A percentile compares a stretch with the other conserved stretches of the same genome.
Conservation (phyloP, 495 filamentous ascomycete genomes). For the Tuber calosporum region DNA sequence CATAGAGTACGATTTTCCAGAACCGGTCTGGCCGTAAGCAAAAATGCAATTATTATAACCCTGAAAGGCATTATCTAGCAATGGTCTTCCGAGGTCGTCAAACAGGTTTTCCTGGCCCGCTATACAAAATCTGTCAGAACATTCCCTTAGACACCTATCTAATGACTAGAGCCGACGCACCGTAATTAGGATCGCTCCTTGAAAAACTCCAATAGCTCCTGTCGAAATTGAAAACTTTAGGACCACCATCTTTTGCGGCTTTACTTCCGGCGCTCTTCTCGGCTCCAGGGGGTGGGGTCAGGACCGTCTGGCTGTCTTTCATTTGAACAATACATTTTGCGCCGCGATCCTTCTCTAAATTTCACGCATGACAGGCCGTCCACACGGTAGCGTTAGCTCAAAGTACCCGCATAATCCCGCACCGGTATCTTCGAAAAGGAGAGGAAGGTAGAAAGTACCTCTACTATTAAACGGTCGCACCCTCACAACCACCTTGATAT, state of each 20-base stretch:
- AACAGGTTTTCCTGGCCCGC: conserved; percentile 83
- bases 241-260: conserved; percentile 60
- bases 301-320: conserved; percentile 82
- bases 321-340: conserved; percentile 99
- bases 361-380: conserved; percentile 13
- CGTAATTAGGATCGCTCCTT: conserved; percentile 69
- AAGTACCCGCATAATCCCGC: conserved; percentile 22
- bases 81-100: conserved; percentile 74
- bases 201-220: conserved; percentile 97
- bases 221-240: conserved; percentile 92
- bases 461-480: conserved; percentile 83
- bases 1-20: conserved; percentile 98
- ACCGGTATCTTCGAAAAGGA: conserved; percentile 17
- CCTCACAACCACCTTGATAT: conserved; percentile 99
- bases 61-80: conserved; percentile 96
- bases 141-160: conserved; percentile 1
- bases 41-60: conserved; percentile 99
- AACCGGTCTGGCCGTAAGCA: conserved; percentile 97
- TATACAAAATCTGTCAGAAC: conserved; percentile 21
- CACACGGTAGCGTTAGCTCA: conserved; percentile 9
- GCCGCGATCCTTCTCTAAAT: conserved; percentile 67
- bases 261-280: conserved; percentile 51
- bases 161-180: conserved; percentile 23
- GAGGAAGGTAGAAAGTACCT: conserved; percentile 53
- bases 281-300: conserved; percentile 60